phyloP scores from a whole-genome alignment of 345 rosid genomes.

The Passiflora organensis region DNA sequence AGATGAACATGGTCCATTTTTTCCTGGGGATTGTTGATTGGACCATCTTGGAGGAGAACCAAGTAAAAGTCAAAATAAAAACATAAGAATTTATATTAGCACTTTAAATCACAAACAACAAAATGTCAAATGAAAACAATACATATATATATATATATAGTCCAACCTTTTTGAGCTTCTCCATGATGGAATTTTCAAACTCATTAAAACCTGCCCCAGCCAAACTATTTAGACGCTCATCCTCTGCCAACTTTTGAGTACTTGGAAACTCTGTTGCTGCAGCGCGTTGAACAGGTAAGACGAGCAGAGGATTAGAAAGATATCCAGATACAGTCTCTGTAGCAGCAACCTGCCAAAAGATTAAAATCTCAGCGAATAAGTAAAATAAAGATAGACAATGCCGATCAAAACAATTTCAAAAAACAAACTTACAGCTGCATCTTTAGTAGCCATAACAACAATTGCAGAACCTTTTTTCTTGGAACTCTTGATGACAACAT shows the following conservation, averaged over 20 bases:
- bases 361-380: conserved; percentile 4
- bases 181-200: conserved; percentile 62
- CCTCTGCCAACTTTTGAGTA: conserved; percentile 35
- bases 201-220: conserved; percentile 74
- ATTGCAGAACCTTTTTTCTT: conserved; percentile 78
- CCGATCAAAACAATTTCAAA: not conserved
- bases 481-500: conserved; percentile 59
- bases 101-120: too few species aligned
- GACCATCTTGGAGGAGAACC: not conserved
- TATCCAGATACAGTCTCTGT: conserved; percentile 51
- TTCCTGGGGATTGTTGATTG: too few species aligned
- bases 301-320: conserved; percentile 70
- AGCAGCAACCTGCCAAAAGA: conserved; percentile 58
- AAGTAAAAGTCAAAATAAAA: not conserved
- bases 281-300: conserved; percentile 61
- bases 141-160: not conserved
- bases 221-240: conserved; percentile 42
- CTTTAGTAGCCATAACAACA: conserved; percentile 69
- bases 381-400: not conserved
- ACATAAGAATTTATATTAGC: not conserved
- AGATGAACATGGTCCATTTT: too few species aligned
- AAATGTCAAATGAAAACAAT: too few species aligned
- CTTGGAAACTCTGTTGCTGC: conserved; percentile 31
- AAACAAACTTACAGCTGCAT: conserved; percentile 58
- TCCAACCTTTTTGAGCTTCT: conserved; percentile 57